These are phyloP conservation scores for Mycena rosella DNA, from an alignment of 768 basidiomycete genomes.

Conservation along the genomic window DNA sequence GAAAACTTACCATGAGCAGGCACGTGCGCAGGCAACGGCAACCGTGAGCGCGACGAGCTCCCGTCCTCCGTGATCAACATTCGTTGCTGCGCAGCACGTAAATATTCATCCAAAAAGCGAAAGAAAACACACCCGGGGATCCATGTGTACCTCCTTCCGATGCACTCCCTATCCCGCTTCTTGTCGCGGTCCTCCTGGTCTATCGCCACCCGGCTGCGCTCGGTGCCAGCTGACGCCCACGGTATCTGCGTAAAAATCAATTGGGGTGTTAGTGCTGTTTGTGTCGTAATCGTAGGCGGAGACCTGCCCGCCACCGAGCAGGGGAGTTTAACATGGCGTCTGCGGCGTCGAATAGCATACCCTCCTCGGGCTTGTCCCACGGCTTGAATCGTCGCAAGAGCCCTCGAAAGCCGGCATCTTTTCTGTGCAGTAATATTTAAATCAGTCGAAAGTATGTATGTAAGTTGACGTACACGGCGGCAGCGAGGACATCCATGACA, in stretches of 20 bases:
- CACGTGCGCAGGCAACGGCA: slow-evolving; percentile 46
- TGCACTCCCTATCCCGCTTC: slow-evolving; percentile 39
- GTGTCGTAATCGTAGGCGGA: slow-evolving; percentile 47
- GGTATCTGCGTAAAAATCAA: slow-evolving; percentile 90
- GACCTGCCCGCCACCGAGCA: too few species aligned
- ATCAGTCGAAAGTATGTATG: too few species aligned
- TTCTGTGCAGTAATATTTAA: too few species aligned
- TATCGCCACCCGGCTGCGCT: slow-evolving; percentile 51
- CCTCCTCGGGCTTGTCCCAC: slow-evolving; percentile 85
- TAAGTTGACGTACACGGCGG: too few species aligned
- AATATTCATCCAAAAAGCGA: not conserved
- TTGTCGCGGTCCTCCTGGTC: slow-evolving; percentile 56
- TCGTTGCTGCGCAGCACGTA: too few species aligned
- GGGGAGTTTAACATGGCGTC: slow-evolving; percentile 84
- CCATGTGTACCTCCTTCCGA: slow-evolving; percentile 51
- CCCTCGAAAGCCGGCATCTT: slow-evolving; percentile 70
- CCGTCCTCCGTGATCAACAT: too few species aligned
- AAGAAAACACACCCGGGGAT: slow-evolving; percentile 66
- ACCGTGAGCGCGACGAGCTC: slow-evolving; percentile 41
- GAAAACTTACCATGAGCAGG: too few species aligned
- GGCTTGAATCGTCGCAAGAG: slow-evolving; percentile 89
- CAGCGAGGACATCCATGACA: too few species aligned
- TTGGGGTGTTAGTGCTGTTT: too few species aligned
- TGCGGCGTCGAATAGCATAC: slow-evolving; percentile 81
- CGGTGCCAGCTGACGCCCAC: slow-evolving; percentile 90